Base-by-base conservation (phyloP, 768 basidiomycete species). In the Clitopilus passeckerianus region DNA sequence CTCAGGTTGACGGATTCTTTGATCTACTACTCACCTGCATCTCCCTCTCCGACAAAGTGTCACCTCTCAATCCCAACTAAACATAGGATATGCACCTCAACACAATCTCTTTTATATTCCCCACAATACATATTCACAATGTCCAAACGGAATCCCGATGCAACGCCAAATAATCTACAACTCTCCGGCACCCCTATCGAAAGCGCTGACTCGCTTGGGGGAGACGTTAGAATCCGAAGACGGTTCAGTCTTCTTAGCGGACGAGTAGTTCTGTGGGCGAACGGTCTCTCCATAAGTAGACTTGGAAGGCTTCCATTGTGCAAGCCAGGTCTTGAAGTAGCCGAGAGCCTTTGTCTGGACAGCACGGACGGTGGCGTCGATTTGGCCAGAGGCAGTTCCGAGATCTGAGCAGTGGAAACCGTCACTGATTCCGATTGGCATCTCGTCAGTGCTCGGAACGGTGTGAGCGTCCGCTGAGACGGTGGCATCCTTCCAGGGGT, bases 361-460 rank as follows among this genome's bases (percentile, higher is more conserved):
- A 0, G 75, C 72, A 5, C 68, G 65, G 35, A 89, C 73, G 1
- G 82, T 83, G 16, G 77, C 60, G 61, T 89, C 86, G 5, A 75
- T 76, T 4, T 61, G n/a, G 0, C 77, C 83, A 44, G 74, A 72
- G 23, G 61, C 35, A 0, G 72, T 70, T 55, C 72, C 43, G 53
- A 91, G 66, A 64, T 90, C 88, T 15, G 87, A 85, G 66, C 80
- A 80, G 63, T 90, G 89, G 78, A 86, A 90, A 0, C 85, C 89
- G 61, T 86, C 79, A 20, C 82, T 73, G 12, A 81, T 67, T 16
- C 74, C 79, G 57, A 90, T 85, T 0, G 85, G 84, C 64, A 86
- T 86, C 1, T 68, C 67, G 0, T 76, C 56, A 3, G 83, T 86
- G 66, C 79, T 86, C 18, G 67, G 37, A 55, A 80, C 72, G 59